Base-by-base conservation (phyloP, 257 asterid genomes). In the Euphrasia confusa region DNA sequence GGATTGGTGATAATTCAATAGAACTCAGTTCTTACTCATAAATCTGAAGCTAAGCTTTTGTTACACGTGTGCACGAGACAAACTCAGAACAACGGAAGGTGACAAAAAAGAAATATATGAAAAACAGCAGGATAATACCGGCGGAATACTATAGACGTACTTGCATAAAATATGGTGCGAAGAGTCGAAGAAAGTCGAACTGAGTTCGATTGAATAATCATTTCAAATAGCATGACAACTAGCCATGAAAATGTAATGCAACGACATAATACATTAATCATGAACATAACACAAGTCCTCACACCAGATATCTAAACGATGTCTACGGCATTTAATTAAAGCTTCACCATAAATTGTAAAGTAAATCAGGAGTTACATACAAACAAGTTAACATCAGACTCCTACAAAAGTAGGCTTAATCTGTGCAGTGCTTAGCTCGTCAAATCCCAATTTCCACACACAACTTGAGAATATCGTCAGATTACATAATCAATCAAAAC, bases 361-460 rank as follows among this genome's bases (percentile, higher is more conserved):
- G 64, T 58, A 21, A 66, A 64, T 49, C 75, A 59, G 65, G 60
- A 64, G 67, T 54, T 12, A 2, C 40, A 61, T 53, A 54, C 63
- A 54, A 63, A 42, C 53, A 42, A 54, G 44, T 44, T 35, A 8
- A 61, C 37, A 69, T 32, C 48, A 28, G 4, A 35, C 26, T 61
- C 48, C 42, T 61, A 35, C 50, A 13, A 57, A 52, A 40, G 21
- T 59, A 37, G 28, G 53, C 63, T 53, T 27, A 35, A 18, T 35
- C 62, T 3, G 21, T 30, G 40, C 39, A 67, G 49, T 27, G 61
- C 44, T 44, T 50, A 18, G 47, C 58, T 33, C 58, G 47, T 40
- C 67, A 63, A 52, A 67, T 69, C 67, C 53, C 69, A 68, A 27
- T 69, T 66, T 66, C 64, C 71, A 61, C 55, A 35, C 5, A 40